phyloP scores from a whole-genome alignment of 495 filamentous ascomycete genomes.

The Alectoria sarmentosa region DNA sequence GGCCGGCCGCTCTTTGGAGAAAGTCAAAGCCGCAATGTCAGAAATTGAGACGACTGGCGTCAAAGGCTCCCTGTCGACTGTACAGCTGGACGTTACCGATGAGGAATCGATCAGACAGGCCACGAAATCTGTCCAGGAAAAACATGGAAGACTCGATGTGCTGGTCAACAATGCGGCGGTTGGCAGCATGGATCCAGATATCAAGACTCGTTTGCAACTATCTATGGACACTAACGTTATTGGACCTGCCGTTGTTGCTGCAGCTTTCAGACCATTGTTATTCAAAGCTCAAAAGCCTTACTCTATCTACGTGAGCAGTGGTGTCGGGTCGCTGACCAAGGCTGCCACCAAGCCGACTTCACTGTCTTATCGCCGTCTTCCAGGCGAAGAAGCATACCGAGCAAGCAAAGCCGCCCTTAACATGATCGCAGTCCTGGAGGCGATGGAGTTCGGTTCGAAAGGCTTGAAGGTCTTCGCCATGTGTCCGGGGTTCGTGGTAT shows the following conservation, averaged over 20 bases:
- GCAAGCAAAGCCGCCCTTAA: conserved; percentile 29
- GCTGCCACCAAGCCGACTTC: too few species aligned
- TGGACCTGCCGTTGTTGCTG: conserved; percentile 28
- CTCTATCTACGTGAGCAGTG: conserved; percentile 29
- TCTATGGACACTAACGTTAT: conserved; percentile 33
- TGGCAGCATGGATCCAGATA: not conserved
- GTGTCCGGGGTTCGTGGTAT: conserved; percentile 30
- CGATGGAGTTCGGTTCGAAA: conserved; percentile 9
- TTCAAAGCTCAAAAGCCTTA: conserved; percentile 26
- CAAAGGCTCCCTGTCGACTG: conserved; percentile 13
- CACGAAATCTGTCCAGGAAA: conserved; percentile 21
- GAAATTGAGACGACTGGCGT: not conserved
- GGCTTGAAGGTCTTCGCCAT: conserved; percentile 30
- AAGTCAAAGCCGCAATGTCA: conserved; percentile 10
- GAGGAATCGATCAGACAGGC: conserved; percentile 28
- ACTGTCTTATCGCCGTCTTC: not conserved
- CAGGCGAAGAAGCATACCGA: conserved; percentile 20
- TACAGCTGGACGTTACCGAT: conserved; percentile 33
- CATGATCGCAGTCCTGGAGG: conserved; percentile 26
- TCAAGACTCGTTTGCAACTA: conserved; percentile 15
- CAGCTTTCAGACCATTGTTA: conserved; percentile 29
- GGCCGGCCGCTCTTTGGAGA: conserved; percentile 5
- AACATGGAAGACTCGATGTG: conserved; percentile 31
- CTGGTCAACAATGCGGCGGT: conserved; percentile 32
- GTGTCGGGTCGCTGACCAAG: conserved; percentile 25